Base-by-base conservation (phyloP, 257 asterid genomes). In the Scutellaria baicalensis region DNA sequence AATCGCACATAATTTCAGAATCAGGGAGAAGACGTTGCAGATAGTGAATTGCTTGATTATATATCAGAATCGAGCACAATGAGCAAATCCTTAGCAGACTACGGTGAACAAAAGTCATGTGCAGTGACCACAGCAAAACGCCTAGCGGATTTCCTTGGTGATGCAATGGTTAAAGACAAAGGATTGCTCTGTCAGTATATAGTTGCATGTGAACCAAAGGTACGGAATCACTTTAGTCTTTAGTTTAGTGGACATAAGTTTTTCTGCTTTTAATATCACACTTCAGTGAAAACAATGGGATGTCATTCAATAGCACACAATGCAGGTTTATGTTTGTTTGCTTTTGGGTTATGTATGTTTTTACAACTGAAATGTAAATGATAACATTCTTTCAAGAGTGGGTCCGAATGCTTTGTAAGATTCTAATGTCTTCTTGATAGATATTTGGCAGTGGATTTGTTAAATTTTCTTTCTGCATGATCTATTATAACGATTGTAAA, bases 11-110 rank as follows among this genome's bases (percentile, higher is more conserved):
- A 69, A 76, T 69, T 76, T 72, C 93, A 93, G 99, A 93, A 79
- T 80, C 95, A 87, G 84, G 99, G 99, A 42, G 85, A 83, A 79
- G 99, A 93, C 70, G 73, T 93, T 73, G 95, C 95, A 12, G 97
- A 93, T 70, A 87, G 94, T 73, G 99, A 93, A 80, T 82, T 93
- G 76, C 96, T 93, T 57, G 91, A 86, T 72, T 93, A 87, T 79
- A 93, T 93, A 77, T 93, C 99, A 43, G 99, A 93, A 85, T 93
- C 99, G 50, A 93, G 99, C 84, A 93, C 99, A 64, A 93, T 93
- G 99, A 93, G 99, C 88, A 93, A 91, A 85, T 93, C 99, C 48
- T 83, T 93, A 61, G 92, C 92, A 50, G 99, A 93, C 48, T 93
- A 93, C 77, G 99, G 99, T 58, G 91, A 74, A 75, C 99, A 93